phyloP scores from a whole-genome alignment of 2,329 filamentous ascomycete species.

The Sordariomycetes sp. region DNA sequence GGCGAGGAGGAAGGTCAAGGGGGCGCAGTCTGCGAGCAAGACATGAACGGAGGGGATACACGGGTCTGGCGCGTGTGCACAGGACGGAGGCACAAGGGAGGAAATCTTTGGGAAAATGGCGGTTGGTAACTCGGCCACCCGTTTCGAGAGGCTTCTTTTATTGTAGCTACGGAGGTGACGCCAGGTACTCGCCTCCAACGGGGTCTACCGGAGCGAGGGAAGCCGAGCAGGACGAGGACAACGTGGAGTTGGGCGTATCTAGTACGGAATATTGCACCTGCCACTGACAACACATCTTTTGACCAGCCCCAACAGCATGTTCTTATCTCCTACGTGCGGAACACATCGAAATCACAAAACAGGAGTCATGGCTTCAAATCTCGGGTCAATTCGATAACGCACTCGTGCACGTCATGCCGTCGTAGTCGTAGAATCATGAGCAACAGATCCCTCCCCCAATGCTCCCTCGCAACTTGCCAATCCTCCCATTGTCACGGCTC shows the following conservation, averaged over 20 bases:
- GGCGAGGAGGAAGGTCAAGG: constrained; percentile 47
- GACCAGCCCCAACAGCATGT: neutral
- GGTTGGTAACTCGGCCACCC: too few relatives aligned
- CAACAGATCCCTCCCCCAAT: neutral
- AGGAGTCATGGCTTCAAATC: neutral
- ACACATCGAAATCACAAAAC: neutral
- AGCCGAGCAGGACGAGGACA: neutral
- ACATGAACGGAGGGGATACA: neutral
- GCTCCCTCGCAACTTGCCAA: neutral
- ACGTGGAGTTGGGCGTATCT: neutral
- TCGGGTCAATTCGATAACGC: neutral
- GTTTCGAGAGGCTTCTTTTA: too few relatives aligned
- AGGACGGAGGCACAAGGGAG: neutral
- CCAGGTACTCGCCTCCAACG: too few relatives aligned
- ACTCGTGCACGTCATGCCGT: neutral
- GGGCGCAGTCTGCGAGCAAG: constrained; percentile 7
- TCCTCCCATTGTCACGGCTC: neutral
- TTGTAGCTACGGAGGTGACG: too few relatives aligned
- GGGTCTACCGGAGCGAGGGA: neutral
- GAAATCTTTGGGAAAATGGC: too few relatives aligned
- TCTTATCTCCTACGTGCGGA: neutral
- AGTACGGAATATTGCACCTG: neutral
- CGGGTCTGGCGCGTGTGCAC: neutral
- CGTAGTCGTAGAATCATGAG: neutral
- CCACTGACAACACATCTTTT: neutral